Evolutionary conservation across 225 moss, liverwort and hornwort species (phyloP).

Genomic region (Sphagnum tenellum): DNA sequence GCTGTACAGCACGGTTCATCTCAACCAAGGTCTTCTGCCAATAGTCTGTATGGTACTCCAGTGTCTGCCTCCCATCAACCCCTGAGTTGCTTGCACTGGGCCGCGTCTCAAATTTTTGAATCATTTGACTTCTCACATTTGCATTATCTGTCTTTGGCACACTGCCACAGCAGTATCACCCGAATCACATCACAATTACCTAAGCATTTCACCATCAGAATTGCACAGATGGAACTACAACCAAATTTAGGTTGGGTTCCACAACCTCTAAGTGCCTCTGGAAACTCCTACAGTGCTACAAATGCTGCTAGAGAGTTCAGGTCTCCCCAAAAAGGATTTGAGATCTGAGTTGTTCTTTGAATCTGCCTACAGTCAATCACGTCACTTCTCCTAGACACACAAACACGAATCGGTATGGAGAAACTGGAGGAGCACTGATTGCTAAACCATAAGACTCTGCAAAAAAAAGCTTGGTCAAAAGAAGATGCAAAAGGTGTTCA

Average conservation of each 20-base stretch:
- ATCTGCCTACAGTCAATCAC: too few relatives aligned
- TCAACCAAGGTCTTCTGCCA: constrained; percentile 39
- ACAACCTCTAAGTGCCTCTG: background rate
- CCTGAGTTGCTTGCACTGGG: constrained; percentile 32
- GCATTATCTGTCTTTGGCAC: constrained; percentile 44
- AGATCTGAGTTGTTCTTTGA: too few relatives aligned
- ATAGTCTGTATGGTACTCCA: constrained; percentile 41
- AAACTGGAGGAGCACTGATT: too few relatives aligned
- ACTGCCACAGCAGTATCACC: constrained; percentile 9
- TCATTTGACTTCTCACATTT: constrained; percentile 24
- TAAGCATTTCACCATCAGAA: background rate
- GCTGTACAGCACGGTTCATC: constrained; percentile 40
- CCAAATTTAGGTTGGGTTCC: background rate
- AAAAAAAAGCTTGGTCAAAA: too few relatives aligned
- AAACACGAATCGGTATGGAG: too few relatives aligned
- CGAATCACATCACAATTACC: too few relatives aligned
- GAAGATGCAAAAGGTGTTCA: too few relatives aligned
- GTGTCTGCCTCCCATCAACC: constrained; percentile 28
- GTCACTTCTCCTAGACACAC: too few relatives aligned
- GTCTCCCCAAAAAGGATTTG: too few relatives aligned
- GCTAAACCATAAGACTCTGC: too few relatives aligned
- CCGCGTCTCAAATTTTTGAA: constrained; percentile 27
- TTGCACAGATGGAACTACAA: background rate
- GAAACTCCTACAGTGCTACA: too few relatives aligned
- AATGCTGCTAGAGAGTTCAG: too few relatives aligned